Conservation (phyloP, 2,329 filamentous ascomycete genomes). For the Botryotinia convoluta region DNA sequence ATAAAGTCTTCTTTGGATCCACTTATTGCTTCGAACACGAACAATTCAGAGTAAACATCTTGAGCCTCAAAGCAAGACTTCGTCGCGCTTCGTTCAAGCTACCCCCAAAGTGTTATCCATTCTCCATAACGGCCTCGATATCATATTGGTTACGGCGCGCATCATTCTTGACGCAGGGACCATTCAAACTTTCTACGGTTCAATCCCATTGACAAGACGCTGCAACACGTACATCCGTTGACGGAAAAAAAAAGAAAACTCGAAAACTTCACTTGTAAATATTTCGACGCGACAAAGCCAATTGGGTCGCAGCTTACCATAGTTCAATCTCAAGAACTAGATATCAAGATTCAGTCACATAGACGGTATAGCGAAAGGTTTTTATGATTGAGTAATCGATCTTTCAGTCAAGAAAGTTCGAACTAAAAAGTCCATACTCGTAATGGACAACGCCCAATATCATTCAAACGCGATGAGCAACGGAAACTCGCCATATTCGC, state of each 20-base stretch:
- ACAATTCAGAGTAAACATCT: constrained; percentile 20
- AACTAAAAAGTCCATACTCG: constrained; percentile 7
- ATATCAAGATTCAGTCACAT: not conserved
- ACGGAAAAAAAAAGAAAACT: constrained; percentile 1
- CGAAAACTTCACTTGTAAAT: not conserved
- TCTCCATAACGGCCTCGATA: constrained; percentile 12
- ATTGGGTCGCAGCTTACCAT: constrained; percentile 9
- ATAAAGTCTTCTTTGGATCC: constrained; percentile 21
- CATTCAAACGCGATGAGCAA: constrained; percentile 35
- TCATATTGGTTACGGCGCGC: constrained; percentile 7
- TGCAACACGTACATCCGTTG: constrained; percentile 1
- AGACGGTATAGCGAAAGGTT: not conserved
- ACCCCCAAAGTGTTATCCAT: constrained; percentile 5
- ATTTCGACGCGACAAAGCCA: constrained; percentile 4
- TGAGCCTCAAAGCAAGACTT: constrained; percentile 16
- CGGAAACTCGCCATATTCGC: constrained; percentile 33
- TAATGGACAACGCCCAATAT: constrained; percentile 36
- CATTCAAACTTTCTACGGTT: not conserved
- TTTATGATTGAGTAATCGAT: constrained; percentile 16
- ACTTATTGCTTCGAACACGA: constrained; percentile 22
- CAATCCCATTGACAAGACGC: not conserved
- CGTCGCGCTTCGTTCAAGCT: constrained; percentile 18
- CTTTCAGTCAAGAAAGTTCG: constrained; percentile 6
- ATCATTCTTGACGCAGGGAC: constrained; percentile 6
- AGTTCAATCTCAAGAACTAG: not conserved